Percentiles rank a stretch among this genome's conserved stretches.
Evolutionary conservation across 164 flowering plant species (phyloP).

Genomic region (Sextonia rubra): DNA sequence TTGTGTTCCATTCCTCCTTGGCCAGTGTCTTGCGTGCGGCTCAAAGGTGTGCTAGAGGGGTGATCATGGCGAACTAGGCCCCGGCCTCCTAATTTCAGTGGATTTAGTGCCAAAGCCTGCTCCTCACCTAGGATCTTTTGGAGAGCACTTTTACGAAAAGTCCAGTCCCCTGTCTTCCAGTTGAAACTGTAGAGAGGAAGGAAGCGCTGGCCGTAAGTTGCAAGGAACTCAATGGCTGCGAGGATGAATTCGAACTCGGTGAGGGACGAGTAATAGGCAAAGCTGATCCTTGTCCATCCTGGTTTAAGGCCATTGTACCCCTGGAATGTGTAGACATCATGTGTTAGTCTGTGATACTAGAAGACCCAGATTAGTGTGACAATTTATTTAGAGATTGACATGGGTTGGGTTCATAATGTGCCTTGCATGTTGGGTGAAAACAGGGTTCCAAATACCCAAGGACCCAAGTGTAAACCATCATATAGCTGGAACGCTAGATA

Average conservation of each 20-base stretch:
- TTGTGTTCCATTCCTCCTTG: slow-evolving; percentile 5
- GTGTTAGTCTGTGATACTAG: not conserved
- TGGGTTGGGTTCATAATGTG: too few relatives aligned
- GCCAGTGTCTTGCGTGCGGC: not conserved
- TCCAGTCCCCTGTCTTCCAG: slow-evolving; percentile 67
- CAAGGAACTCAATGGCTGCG: slow-evolving; percentile 66
- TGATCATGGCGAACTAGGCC: not conserved
- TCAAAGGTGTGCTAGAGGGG: not conserved
- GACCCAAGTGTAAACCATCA: too few relatives aligned
- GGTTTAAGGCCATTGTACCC: slow-evolving; percentile 73
- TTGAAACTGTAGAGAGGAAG: slow-evolving; percentile 60
- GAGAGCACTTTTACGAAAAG: slow-evolving; percentile 26
- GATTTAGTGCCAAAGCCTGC: not conserved
- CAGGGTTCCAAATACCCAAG: too few relatives aligned
- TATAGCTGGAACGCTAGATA: too few relatives aligned
- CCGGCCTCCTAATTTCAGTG: slow-evolving; percentile 8
- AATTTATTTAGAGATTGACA: not conserved
- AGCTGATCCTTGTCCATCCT: slow-evolving; percentile 91
- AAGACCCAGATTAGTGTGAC: not conserved
- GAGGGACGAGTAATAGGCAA: slow-evolving; percentile 65
- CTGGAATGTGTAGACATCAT: slow-evolving; percentile 23
- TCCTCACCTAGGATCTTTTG: slow-evolving; percentile 13
- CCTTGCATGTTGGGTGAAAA: too few relatives aligned
- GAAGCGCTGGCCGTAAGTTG: slow-evolving; percentile 64
- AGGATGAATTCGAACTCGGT: slow-evolving; percentile 73